Base-by-base conservation (phyloP, 176 grass and related monocot species). In the Lolium multiflorum region DNA sequence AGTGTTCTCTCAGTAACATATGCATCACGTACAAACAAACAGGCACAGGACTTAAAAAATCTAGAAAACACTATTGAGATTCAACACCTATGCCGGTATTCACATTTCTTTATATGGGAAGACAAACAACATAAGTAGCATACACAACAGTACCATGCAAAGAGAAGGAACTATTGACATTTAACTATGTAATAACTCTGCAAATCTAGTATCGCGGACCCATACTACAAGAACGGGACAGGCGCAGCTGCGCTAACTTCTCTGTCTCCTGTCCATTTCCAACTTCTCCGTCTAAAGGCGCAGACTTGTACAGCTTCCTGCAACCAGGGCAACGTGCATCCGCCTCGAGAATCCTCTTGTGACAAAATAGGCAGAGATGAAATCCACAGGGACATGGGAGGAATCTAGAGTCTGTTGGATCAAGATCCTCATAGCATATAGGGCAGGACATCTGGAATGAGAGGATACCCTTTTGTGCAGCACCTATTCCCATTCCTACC, bases 321-420 rank as follows among this genome's bases (percentile, higher is more conserved):
- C 93, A 98, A n/a, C 91, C 96, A 55, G 96, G 96, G 73, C 96
- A 95, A 38, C 91, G 93, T 48, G 86, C 96, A 86, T 98, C 93
- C 1, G 86, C 91, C 92, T 95, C 88, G 13, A 94, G 78, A 82
- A 98, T 95, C 84, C 88, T 92, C 81, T 98, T 95, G 86, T 98
- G 93, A 55, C 96, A 95, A 68, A 98, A 98, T 38, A 98, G 88
- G 87, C 93, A 98, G 22, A 98, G 79, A 76, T 85, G 86, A 87
- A 98, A 98, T 15, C 96, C 93, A 88, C 96, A 98, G 12, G 68
- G 78, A 84, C 96, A 95, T 11, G 96, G 96, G 57, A 92, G 90
- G 87, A 98, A 98, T 78, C 96, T 98, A 1, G 96, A 94, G 66
- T 98, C 96, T 2, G 96, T 98, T 59, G 69, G 84, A 74, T 98